These are phyloP conservation scores for Mentha longifolia DNA, from an alignment of 257 asterid genomes.

Conservation along the genomic window DNA sequence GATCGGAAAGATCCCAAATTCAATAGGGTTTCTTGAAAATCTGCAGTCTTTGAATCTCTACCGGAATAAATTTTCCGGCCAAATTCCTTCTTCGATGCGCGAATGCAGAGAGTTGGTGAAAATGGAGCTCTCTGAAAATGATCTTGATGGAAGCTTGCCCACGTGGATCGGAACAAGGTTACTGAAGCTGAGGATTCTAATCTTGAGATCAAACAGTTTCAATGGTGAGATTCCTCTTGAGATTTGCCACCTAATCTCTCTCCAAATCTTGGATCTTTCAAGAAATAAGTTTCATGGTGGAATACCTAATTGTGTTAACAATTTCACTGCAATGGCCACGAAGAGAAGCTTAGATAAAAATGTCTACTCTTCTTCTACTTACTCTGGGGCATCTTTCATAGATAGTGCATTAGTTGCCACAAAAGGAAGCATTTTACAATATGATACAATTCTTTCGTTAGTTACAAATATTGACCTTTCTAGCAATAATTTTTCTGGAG, in stretches of 20 bases:
- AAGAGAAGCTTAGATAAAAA: constrained; percentile 1
- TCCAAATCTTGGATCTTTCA: constrained; percentile 43
- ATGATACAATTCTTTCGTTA: not conserved
- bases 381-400: not conserved
- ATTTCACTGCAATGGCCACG: constrained; percentile 33
- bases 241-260: constrained; percentile 27
- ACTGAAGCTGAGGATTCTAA: constrained; percentile 24
- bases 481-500: constrained; percentile 9
- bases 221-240: constrained; percentile 31
- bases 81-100: constrained; percentile 32
- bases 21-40: constrained; percentile 29
- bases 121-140: constrained; percentile 38
- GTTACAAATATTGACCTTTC: not conserved
- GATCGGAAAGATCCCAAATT: constrained; percentile 38
- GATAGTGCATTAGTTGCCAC: constrained; percentile 4
- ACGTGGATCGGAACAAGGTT: constrained; percentile 39
- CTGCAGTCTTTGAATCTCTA: constrained; percentile 32
- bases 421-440: not conserved
- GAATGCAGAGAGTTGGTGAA: constrained; percentile 28
- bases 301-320: constrained; percentile 35
- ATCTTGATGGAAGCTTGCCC: constrained; percentile 32
- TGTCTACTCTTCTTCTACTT: not conserved
- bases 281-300: constrained; percentile 28
- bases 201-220: constrained; percentile 37
- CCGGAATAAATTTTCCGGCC: constrained; percentile 35